These are phyloP conservation scores for Tolypocladium cylindrosporum DNA, from an alignment of 2,329 filamentous ascomycete species.

Conservation along the genomic window DNA sequence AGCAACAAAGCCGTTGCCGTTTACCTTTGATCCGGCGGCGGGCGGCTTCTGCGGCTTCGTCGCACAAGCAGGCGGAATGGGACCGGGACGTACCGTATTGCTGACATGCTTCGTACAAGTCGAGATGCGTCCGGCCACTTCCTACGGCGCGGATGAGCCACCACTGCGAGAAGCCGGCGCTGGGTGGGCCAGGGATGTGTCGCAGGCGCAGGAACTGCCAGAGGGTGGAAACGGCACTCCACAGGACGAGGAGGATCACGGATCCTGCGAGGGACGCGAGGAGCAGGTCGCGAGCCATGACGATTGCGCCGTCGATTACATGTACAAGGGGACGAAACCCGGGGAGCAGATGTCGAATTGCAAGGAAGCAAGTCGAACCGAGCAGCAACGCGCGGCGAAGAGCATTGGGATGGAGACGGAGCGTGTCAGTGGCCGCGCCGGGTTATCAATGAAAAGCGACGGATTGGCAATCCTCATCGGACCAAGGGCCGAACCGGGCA, in stretches of 20 bases:
- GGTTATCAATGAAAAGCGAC: neutral
- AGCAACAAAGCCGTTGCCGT: neutral
- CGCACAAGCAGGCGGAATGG: neutral
- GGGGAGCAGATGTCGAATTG: neutral
- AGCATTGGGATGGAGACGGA: neutral
- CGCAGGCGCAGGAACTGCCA: slow-evolving; percentile 25
- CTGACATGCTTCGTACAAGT: slow-evolving; percentile 23
- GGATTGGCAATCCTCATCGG: neutral
- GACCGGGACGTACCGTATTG: slow-evolving; percentile 20
- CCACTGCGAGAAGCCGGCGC: slow-evolving; percentile 27
- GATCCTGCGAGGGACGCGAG: neutral
- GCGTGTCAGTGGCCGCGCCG: neutral
- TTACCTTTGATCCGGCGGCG: neutral
- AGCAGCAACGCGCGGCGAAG: neutral
- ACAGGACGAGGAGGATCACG: neutral
- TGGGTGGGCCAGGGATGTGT: slow-evolving; percentile 27
- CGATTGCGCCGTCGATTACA: neutral
- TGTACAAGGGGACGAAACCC: neutral
- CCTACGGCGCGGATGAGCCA: slow-evolving; percentile 24
- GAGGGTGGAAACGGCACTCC: slow-evolving; percentile 1
- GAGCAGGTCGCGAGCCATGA: neutral
- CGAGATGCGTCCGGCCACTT: slow-evolving; percentile 21
- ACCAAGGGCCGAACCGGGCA: neutral
- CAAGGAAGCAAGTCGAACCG: neutral
- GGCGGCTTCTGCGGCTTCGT: neutral